These are phyloP conservation scores for Suhomyces bribrorum DNA, from an alignment of 1,139 yeast genomes.

Conservation along the genomic window DNA sequence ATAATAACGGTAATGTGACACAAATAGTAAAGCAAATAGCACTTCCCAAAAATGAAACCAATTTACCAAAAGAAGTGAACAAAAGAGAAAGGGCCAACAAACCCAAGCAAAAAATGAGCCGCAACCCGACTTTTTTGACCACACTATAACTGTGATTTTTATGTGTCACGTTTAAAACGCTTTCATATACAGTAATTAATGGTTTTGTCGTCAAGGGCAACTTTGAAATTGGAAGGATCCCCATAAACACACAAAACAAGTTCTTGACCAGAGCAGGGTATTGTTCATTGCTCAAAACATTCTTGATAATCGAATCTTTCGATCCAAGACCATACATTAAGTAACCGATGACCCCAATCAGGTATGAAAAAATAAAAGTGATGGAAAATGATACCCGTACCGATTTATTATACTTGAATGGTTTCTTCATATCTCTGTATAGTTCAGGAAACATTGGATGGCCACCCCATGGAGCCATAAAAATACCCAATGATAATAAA, in stretches of 20 bases:
- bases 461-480: constrained; percentile 91
- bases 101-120: constrained; percentile 26
- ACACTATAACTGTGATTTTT: no score
- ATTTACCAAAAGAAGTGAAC: constrained; percentile 76
- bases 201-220: constrained; percentile 44
- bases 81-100: constrained; percentile 55
- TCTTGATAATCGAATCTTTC: constrained; percentile 42
- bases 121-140: constrained; percentile 11
- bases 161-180: constrained; percentile 10
- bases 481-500: constrained; percentile 67
- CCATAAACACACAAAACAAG: constrained; percentile 37
- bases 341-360: constrained; percentile 39
- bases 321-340: constrained; percentile 43
- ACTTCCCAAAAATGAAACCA: constrained; percentile 82
- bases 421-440: constrained; percentile 81
- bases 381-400: constrained; percentile 35
- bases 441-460: constrained; percentile 85
- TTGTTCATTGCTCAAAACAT: constrained; percentile 34
- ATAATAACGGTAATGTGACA: constrained; percentile 70
- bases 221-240: constrained; percentile 43
- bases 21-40: constrained; percentile 82
- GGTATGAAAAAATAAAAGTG: constrained; percentile 37
- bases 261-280: constrained; percentile 37
- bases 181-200: constrained; percentile 43
- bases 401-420: constrained; percentile 37